These are phyloP conservation scores for Buddleja alternifolia DNA, from an alignment of 257 asterid species.

Conservation along the genomic window DNA sequence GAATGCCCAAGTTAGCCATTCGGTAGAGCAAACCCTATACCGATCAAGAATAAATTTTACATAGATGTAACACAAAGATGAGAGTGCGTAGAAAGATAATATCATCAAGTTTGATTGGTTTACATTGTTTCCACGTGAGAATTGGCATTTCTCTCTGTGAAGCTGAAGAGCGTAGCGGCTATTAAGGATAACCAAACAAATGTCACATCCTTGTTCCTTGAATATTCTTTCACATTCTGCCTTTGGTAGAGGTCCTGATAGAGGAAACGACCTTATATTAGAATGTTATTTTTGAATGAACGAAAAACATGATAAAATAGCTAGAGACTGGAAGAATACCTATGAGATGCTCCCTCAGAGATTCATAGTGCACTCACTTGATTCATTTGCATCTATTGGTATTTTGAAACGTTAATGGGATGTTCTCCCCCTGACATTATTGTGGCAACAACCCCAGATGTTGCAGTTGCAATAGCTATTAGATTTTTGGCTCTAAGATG, in stretches of 20 bases:
- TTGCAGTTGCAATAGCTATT: too few species aligned
- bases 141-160: slow-evolving; percentile 71
- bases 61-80: not conserved
- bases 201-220: slow-evolving; percentile 85
- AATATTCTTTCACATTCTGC: slow-evolving; percentile 88
- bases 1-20: slow-evolving; percentile 78
- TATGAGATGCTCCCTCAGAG: slow-evolving; percentile 89
- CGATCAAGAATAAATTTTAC: not conserved
- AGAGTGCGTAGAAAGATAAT: not conserved
- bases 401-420: too few species aligned
- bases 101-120: not conserved
- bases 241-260: slow-evolving; percentile 87
- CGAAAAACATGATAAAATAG: not conserved
- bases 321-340: slow-evolving; percentile 46
- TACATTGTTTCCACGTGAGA: slow-evolving; percentile 70
- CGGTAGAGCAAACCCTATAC: slow-evolving; percentile 63
- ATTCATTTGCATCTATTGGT: too few species aligned
- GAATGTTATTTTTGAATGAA: slow-evolving; percentile 8
- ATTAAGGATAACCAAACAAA: slow-evolving; percentile 57
- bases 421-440: too few species aligned
- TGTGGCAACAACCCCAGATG: too few species aligned
- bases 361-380: too few species aligned
- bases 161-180: slow-evolving; percentile 52
- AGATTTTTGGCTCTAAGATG: too few species aligned
- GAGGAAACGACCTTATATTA: slow-evolving; percentile 20